Evolutionary conservation across 176 grass and related monocot species (phyloP), one percentile per base, ranked within the genome.

Genomic region (Poa pratensis): DNA sequence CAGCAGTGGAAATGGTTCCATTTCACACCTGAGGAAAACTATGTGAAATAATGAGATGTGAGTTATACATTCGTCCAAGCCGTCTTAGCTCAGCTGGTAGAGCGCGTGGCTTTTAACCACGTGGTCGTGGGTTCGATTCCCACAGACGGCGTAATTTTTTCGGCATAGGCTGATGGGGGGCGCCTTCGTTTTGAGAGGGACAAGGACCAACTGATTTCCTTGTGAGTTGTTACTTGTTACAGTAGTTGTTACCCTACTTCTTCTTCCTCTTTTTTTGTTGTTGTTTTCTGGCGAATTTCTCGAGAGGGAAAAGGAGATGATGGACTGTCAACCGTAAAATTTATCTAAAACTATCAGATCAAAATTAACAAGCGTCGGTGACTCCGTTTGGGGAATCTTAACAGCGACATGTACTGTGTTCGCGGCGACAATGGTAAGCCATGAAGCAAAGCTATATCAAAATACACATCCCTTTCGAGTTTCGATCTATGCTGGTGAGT

Each of bases 91-190:
- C 71, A 74, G 71, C 45, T 84, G 80, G 89, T 90, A 90, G 80
- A 90, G 89, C 89, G 76, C 89, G 89, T 84, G 80, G 85, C 89
- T 87, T 90, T 90, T 90, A 90, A 90, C 80, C 85, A 84, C 89
- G 89, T 90, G 85, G 89, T 87, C 89, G 80, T 90, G 85, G 80
- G 85, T 90, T 90, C 85, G 85, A 90, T 84, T 85, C 85, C 81
- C 89, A 87, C 80, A 81, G 85, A 83, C 80, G 85, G 80, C 85
- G 84, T 3, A 1, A 16, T 0, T 64, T 64, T 64, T 16, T 3
- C 0, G 0, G 12, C 3, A 4, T 48, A 37, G 35, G 35, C 35
- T 37, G 11, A 48, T 10, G 0, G 5, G 40, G 7, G 0, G 40
- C 76, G 89, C 85, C 78, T 83, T 81, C 85, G 58, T 87, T 87